Evolutionary conservation across 2,329 filamentous ascomycete genomes (phyloP), one percentile per base, ranked within the genome.

Genomic region (Xylogone sp.): DNA sequence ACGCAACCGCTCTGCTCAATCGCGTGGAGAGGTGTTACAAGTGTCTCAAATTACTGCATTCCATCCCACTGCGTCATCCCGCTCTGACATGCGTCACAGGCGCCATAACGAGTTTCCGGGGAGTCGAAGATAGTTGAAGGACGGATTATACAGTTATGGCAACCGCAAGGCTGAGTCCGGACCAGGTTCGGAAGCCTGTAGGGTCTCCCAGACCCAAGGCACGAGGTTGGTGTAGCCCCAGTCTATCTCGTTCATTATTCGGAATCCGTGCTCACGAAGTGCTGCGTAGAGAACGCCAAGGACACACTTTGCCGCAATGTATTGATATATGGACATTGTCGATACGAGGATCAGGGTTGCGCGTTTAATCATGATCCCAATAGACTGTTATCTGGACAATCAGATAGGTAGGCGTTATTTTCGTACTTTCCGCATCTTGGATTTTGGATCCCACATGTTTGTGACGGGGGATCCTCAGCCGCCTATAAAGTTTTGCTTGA

Each of bases 291-390:
- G 72, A 88, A 88, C 69, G 75, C 82, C 48, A 95, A 93, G 72
- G 91, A 95, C 68, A 96, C 90, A 6, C 80, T 93, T 52, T 97
- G 91, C 73, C 87, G 91, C 65, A 96, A 97, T 71, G 87, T 97
- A 55, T 81, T 91, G 56, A 96, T 97, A 63, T 96, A 96, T 69
- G 91, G 91, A 51, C 88, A 93, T 71, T 97, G 91, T 70, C 87
- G 90, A 58, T 96, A 91, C 71, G 89, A 95, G 74, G 90, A 95
- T 66, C 86, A 89, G 72, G 90, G 80, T 54, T 96, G 91, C 72
- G 84, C 87, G 59, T 96, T 95, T 73, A 94, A 91, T 65, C 91
- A 96, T 71, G 89, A 94, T 60, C 82, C 84, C 53, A 78, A 82
- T 60, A 90, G 85, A 70, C 73, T 75, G 57, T 74, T 56, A 19